Base-by-base conservation (phyloP, 345 rosid species). In the Camelina hispida region DNA sequence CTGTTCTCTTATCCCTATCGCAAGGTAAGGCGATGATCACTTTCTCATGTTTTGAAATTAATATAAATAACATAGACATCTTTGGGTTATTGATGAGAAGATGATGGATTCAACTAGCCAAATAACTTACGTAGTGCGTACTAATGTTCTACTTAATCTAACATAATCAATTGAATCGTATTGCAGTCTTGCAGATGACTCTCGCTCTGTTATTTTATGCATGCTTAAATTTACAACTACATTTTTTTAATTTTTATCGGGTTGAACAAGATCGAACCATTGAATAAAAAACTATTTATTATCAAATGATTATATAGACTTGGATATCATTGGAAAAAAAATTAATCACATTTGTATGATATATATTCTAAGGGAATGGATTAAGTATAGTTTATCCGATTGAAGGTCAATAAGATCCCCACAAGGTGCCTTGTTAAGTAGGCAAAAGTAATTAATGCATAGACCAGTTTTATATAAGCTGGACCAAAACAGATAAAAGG, bases 381-480 rank as follows among this genome's bases (percentile, higher is more conserved):
- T 56, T 50, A 44, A 66, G 16, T 74, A 75, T 67, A 75, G 15
- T 13, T 42, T 61, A 30, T 43, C 22, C 17, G 28, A 59, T 15
- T 51, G 52, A 54, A 58, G 62, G 55, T 54, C 55, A 30, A 15
- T 62, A 55, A 48, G 64, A 76, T 44, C 76, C 80, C 72, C 46
- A 70, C 76, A 77, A 63, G 75, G 72, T 64, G 55, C 54, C 76
- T 77, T 71, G 61, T 71, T 65, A 48, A 64, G 80, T 38, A 38
- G 67, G 72, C 80, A 77, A 69, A 69, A 11, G 66, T 76, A 46
- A 55, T 46, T 23, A 76, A 69, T 62, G 71, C 10, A 40, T 51
- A 46, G 37, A 44, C 56, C 42, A 69, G 5, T 15, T 60, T 50
- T 68, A 62, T 22, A 76, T 16, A 46, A 14, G 17, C 55, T 54